A percentile compares a stretch with the other conserved stretches of the same genome.
phyloP scores from a whole-genome alignment of 768 basidiomycete genomes.

The Lactifluus pinguis region DNA sequence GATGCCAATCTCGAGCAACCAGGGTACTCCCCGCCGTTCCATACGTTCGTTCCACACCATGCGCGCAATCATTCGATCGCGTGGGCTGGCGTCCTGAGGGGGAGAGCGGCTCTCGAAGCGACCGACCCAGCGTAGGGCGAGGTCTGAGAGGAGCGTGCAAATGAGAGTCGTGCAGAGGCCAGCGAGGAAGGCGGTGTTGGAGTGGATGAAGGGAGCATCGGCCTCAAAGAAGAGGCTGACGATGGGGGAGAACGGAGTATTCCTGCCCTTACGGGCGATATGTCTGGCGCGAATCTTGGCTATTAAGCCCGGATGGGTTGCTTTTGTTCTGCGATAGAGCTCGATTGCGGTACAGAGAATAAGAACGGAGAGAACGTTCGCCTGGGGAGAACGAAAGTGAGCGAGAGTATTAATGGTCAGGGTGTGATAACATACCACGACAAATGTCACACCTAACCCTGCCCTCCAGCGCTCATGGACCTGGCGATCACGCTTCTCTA shows the following conservation, averaged over 20 bases:
- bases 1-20: constrained; percentile 9
- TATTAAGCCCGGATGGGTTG: neutral
- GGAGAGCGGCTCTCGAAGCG: neutral
- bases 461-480: too few species aligned
- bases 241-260: constrained; percentile 2
- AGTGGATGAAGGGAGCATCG: neutral
- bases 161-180: constrained; percentile 8
- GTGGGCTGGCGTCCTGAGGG: neutral
- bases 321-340: constrained; percentile 1
- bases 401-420: neutral
- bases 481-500: neutral
- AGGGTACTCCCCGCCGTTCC: neutral
- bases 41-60: constrained; percentile 12
- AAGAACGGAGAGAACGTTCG: constrained; percentile 7
- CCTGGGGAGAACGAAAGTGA: neutral
- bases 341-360: constrained; percentile 6
- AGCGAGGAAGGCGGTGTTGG: constrained; percentile 4
- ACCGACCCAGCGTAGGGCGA: constrained; percentile 8
- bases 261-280: neutral
- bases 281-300: constrained; percentile 8
- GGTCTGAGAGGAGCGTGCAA: constrained; percentile 9
- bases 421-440: neutral
- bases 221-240: constrained; percentile 12
- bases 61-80: constrained; percentile 8
- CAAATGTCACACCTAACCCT: constrained; percentile 4